Evolutionary conservation across 2,329 filamentous ascomycete genomes (phyloP), one percentile per base, ranked within the genome.

Genomic region (Paracoccidioides lutzii): DNA sequence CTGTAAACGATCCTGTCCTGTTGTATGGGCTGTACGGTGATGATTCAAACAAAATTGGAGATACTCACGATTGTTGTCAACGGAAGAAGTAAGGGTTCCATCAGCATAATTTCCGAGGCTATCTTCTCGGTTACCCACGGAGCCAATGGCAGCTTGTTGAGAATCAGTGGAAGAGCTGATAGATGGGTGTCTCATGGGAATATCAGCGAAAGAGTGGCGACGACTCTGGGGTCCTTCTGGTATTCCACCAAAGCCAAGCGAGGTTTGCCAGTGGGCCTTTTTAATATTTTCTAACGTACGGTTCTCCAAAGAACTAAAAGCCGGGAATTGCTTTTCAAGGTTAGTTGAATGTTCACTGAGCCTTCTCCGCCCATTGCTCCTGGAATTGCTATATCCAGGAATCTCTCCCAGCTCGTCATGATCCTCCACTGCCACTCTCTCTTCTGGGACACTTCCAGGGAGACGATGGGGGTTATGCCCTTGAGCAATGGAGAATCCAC

Each of bases 141-240:
- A 45, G 7, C 60, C 54, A 22, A 60, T 55, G 44, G 59, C 46
- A 15, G 61, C 59, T 40, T 53, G 57, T 51, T 69, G 63, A 32
- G 64, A 54, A 45, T 73, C 68, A 62, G 68, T 61, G 58, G 68
- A 64, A 52, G 72, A 67, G 54, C 71, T 65, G 51, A 76, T 66
- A 9, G 75, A 76, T 33, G 65, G 64, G 53, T 77, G 72, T 44
- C 75, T 70, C 40, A 75, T 72, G 9, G 75, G 74, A 45, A 77
- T 72, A 58, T 77, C 75, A 33, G 75, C 75, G 57, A 78, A 77
- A 14, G 75, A 77, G 62, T 78, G 75, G 22, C 75, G 73, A 41
- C 75, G 73, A 59, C 75, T 77, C 59, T 77, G 75, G 35, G 75
- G 70, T 30, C 72, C 65, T 58, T 77, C 75, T 38, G 67, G 63